Conservation (phyloP, 2,329 filamentous ascomycete species). For the Mycogone perniciosa region DNA sequence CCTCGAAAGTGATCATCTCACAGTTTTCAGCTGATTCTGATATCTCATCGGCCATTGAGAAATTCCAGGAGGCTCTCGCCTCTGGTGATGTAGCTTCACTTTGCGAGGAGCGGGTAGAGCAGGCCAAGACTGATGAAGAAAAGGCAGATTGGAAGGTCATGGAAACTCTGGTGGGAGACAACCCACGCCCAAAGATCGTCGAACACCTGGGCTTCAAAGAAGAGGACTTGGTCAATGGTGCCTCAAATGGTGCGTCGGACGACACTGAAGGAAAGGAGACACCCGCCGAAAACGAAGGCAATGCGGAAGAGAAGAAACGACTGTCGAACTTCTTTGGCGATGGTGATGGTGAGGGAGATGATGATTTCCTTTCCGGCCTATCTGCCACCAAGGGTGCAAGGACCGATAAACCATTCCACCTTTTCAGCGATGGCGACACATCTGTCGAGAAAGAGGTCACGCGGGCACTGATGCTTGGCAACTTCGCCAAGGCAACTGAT, state of each 20-base stretch:
- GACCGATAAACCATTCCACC: slow-evolving; percentile 88
- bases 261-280: slow-evolving; percentile 25
- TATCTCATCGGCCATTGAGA: slow-evolving; percentile 75
- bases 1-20: slow-evolving; percentile 76
- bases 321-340: slow-evolving; percentile 69
- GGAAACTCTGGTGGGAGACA: slow-evolving; percentile 76
- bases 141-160: slow-evolving; percentile 96
- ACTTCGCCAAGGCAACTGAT: slow-evolving; percentile 85
- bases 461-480: slow-evolving; percentile 77
- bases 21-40: slow-evolving; percentile 84
- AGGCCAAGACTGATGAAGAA: slow-evolving; percentile 78
- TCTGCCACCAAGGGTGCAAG: slow-evolving; percentile 85
- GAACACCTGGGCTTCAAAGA: slow-evolving; percentile 85
- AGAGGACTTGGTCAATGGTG: slow-evolving; percentile 46
- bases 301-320: slow-evolving; percentile 44
- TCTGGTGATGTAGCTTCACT: slow-evolving; percentile 71
- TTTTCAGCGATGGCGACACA: slow-evolving; percentile 79
- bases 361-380: slow-evolving; percentile 79
- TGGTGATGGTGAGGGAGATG: slow-evolving; percentile 68
- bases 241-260: slow-evolving; percentile 25
- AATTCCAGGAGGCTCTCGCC: slow-evolving; percentile 77
- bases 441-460: slow-evolving; percentile 82
- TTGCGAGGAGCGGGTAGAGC: slow-evolving; percentile 69
- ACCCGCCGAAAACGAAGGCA: slow-evolving; percentile 25
- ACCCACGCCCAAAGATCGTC: slow-evolving; percentile 78